Evolutionary conservation across 371 early-diverging fungal species (phyloP).

Genomic region (Blakeslea trispora): DNA sequence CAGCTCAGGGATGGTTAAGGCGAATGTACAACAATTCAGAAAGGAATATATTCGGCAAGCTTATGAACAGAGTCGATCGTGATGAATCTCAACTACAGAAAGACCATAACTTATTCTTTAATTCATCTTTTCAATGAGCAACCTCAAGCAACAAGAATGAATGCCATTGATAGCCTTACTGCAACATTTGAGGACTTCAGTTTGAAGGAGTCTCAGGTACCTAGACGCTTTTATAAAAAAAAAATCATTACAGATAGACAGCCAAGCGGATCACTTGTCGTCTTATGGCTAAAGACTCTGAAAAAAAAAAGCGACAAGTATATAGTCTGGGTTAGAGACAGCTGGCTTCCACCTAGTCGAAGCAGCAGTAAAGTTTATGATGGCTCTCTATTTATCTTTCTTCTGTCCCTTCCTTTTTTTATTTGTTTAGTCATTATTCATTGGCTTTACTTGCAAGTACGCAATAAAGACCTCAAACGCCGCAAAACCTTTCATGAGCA

Average conservation of each 20-base stretch:
- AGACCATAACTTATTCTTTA: constrained; percentile 24
- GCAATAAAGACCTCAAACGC: no score
- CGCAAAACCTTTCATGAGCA: no score
- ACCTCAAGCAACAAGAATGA: constrained; percentile 14
- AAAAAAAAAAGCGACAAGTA: no score
- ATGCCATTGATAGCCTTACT: constrained; percentile 21
- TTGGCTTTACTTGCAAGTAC: no score
- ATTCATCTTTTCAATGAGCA: constrained; percentile 28
- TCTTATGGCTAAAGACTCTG: constrained; percentile 10
- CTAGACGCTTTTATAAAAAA: constrained; percentile 20
- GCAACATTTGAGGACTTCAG: constrained; percentile 25
- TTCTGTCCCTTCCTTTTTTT: no score
- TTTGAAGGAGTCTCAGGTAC: constrained; percentile 24
- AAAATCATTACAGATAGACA: constrained; percentile 22
- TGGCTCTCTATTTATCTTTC: no score
- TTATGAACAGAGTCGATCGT: constrained; percentile 26
- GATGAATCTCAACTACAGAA: constrained; percentile 28
- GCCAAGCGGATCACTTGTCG: constrained; percentile 22
- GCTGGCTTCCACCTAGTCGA: no score
- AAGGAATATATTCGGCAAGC: constrained; percentile 22
- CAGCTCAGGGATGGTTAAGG: constrained; percentile 21
- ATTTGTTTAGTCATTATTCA: no score
- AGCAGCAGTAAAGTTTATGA: no score
- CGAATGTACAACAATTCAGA: constrained; percentile 19
- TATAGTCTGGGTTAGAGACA: no score